Evolutionary conservation across 257 asterid species (phyloP).

Genomic region (Nicotiana attenuata): DNA sequence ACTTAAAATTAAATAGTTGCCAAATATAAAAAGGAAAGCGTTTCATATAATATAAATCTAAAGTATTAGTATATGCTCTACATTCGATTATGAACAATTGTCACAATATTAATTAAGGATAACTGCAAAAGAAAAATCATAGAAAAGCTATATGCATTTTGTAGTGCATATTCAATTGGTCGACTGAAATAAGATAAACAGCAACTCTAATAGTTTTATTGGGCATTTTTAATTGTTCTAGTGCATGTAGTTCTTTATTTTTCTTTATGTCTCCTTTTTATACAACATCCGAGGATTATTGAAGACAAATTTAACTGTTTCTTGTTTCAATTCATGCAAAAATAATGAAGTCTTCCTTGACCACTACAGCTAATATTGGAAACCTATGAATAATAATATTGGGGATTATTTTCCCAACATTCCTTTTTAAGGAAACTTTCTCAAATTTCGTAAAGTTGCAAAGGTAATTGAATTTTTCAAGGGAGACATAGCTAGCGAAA

Average conservation of each 20-base stretch:
- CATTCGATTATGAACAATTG: no score
- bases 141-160: no score
- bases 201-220: not conserved
- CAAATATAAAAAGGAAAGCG: no score
- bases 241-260: not conserved
- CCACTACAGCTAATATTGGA: not conserved
- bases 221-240: not conserved
- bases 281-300: not conserved
- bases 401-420: not conserved
- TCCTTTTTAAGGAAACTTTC: not conserved
- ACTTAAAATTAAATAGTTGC: no score
- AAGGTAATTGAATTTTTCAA: not conserved
- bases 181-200: not conserved
- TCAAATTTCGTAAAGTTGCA: not conserved
- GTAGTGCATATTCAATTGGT: no score
- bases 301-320: not conserved
- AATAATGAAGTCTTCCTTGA: not conserved
- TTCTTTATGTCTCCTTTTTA: not conserved
- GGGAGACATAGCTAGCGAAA: no score
- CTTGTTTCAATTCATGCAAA: not conserved
- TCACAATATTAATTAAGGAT: no score
- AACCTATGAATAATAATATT: not conserved
- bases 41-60: no score
- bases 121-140: no score
- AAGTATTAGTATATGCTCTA: no score